A percentile compares a stretch with the other conserved stretches of the same genome.
These are phyloP conservation scores for Termitomyces sp. DNA, from an alignment of 1,284 basidiomycete genomes.

Conservation along the genomic window DNA sequence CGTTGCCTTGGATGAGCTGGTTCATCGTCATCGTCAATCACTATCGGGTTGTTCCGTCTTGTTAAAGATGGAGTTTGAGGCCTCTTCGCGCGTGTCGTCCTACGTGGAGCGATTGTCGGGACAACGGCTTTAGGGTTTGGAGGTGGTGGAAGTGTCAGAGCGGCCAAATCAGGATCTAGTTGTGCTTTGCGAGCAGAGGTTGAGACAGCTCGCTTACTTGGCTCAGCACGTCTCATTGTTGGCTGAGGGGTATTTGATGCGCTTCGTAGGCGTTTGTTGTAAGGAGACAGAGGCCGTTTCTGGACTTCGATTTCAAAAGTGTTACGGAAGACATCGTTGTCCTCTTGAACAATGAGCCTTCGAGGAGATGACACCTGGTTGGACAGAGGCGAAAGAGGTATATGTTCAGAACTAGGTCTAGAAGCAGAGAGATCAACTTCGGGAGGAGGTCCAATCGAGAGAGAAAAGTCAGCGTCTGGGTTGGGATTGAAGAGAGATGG, in stretches of 20 bases:
- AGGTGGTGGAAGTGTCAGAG: slow-evolving; percentile 12
- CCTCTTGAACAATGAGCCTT: slow-evolving; percentile 1
- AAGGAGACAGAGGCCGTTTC: slow-evolving; percentile 11
- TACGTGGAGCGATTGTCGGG: background rate
- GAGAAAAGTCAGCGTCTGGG: slow-evolving; percentile 1
- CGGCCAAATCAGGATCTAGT: slow-evolving; percentile 9
- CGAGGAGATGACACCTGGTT: slow-evolving; percentile 11
- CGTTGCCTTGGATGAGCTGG: background rate
- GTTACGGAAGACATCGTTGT: slow-evolving; percentile 12
- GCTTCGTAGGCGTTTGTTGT: slow-evolving; percentile 13
- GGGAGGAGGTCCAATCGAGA: slow-evolving; percentile 9
- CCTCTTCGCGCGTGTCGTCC: background rate
- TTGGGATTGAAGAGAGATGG: slow-evolving; percentile 7
- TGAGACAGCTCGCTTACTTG: slow-evolving; percentile 7
- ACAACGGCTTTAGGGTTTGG: slow-evolving; percentile 4
- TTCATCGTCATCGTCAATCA: background rate
- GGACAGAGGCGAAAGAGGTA: slow-evolving; percentile 6
- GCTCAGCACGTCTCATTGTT: slow-evolving; percentile 1
- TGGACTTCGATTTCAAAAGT: slow-evolving; percentile 8
- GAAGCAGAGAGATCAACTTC: background rate
- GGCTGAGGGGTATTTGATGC: slow-evolving; percentile 10
- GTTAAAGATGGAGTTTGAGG: background rate
- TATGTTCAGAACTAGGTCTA: background rate
- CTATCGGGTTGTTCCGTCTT: background rate
- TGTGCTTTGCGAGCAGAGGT: slow-evolving; percentile 2